Base-by-base conservation (phyloP, 1,139 yeast genomes). In the Yarrowia galli region DNA sequence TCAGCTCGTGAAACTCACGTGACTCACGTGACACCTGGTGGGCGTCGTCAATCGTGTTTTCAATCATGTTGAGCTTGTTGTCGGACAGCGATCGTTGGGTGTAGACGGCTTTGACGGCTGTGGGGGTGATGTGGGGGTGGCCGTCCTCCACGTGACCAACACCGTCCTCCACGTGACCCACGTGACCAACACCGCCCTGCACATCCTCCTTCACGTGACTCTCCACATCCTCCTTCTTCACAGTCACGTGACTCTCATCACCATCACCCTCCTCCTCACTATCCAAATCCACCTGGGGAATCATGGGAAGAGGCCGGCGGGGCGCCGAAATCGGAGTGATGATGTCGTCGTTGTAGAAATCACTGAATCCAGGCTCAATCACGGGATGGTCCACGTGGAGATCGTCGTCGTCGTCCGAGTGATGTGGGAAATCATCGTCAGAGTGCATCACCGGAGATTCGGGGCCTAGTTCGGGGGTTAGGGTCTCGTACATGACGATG, bases 301-400 rank as follows among this genome's bases (percentile, higher is more conserved):
- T 68, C 68, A 68, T 71, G 22, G 75, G 75, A 18, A 73, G 70
- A 2, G 75, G 75, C 28, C 75, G 68, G 38, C 70, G 54, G 38
- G 66, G 74, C 68, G 43, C 70, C 67, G 42, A 69, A 67, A 32
- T 49, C 10, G 48, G 54, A 12, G 46, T 66, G 53, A 28, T 60
- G 48, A 42, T 67, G 49, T 53, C 54, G 60, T 40, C 70, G 51
- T 35, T 48, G 67, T 66, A 65, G 23, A 46, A 61, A 46, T 35
- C 70, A 46, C 28, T 38, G 67, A 51, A 53, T 1, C 38, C 53
- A 38, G 75, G 74, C 61, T 72, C 75, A 20, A 73, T 71, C n/a
- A 73, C 71, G 12, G 75, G 74, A 15, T 72, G 74, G n/a, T 70
- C 67, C 40, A 66, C 69, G 32, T 69, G 71, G 12, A 70, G 68